Evolutionary conservation across 208 protist genomes (phyloP), one percentile per base, ranked within the genome.

Genomic region (Leishmania tropica): DNA sequence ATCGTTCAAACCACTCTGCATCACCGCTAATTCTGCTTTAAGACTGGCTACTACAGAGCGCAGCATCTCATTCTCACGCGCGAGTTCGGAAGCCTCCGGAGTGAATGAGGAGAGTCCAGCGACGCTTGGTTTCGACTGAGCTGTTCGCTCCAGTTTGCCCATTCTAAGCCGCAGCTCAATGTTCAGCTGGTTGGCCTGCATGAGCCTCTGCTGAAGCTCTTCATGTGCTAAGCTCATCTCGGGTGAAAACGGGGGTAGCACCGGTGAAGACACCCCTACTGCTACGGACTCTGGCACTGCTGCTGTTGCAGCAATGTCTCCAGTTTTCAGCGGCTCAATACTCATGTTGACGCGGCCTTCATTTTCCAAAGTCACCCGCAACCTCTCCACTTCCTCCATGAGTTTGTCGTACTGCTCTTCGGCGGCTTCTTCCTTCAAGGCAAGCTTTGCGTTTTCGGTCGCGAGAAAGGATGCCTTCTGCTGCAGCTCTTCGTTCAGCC

Each of bases 391-490:
- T 31, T 68, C 78, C 47, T 85, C 78, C 37, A 51, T 75, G 10
- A 93, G 62, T 62, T 86, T 80, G 62, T 93, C 76, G 53, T 86
- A 62, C 37, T 86, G 80, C 28, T 91, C 83, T 54, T 88, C 80
- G 2, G 76, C 62, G 0, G 74, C 67, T 62, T 78, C 79, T 15
- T 70, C 72, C 47, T 68, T 60, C 8, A 79, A 17, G 21, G 28
- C 53, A 6, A 87, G 80, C 24, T 73, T 74, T 21, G 80, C 51
- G 62, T 87, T 89, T 73, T 87, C 86, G 4, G 56, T 74, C 3
- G 78, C 65, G 4, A 86, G 67, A 79, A 84, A 87, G 10, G 81
- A 73, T 1, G 51, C 40, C 42, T 83, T 86, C 17, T 81, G 81
- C 72, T 90, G 83, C 4, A 84, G 85, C 56, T 85, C 82, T 17